Base-by-base conservation (phyloP, 208 protist species). In the Phytomonas sp. region DNA sequence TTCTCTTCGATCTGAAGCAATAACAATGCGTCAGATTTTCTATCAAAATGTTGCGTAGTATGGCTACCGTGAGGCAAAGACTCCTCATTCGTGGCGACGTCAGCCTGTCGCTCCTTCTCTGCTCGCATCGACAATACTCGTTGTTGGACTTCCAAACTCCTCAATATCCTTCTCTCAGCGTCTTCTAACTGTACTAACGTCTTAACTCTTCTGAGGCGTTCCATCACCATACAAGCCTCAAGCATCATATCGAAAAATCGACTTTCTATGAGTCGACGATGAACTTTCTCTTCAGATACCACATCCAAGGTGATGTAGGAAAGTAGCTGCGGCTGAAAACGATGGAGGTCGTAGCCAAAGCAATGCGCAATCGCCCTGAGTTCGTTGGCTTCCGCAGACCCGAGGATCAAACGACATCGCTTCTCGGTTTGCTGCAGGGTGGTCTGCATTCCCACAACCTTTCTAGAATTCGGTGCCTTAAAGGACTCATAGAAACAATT, bases 231-330 rank as follows among this genome's bases (percentile, higher is more conserved):
- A 42, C 63, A 67, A 30, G 11, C 63, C 33, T 67, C 31, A 8
- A 67, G 33, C 8, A 67, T 4, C 63, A 45, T 67, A 34, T 67
- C 63, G 31, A 52, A 67, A 26, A 52, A 67, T 29, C 29, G 23
- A 2, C 31, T 30, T 29, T 30, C 29, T 2, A 32, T 2, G 16
- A 67, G 31, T 8, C 63, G 63, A 30, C 63, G 63, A 6, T 30
- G 34, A 8, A 67, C 63, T 12, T n/a, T 8, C 63, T 67, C 63
- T 26, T 34, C 63, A 4, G 34, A 11, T 29, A 52, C 63, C 63
- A 37, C 63, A 30, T 29, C 63, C 63, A 67, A 31, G 29, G 19
- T 42, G 30, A 2, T 67, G 34, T 26, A 34, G 14, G 42, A 67
- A 4, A 67, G 30, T 10, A 67, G 6, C 2, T 12, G 31, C 23